Evolutionary conservation across 164 flowering plant genomes (phyloP).

Genomic region (Vitis vinifera): DNA sequence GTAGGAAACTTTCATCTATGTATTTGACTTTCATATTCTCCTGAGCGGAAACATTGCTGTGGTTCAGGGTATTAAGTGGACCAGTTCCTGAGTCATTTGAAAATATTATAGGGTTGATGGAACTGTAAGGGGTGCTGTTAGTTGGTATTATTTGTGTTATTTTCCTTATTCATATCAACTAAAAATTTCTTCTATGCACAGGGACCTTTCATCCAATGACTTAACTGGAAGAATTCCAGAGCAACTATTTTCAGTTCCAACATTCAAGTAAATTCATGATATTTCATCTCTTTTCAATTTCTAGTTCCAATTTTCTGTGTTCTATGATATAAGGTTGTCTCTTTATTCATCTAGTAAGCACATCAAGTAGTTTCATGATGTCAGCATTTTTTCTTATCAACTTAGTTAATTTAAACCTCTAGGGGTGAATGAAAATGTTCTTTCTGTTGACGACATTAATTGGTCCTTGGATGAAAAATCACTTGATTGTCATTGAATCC

Average conservation of each 20-base stretch:
- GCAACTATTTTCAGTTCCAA: conserved; percentile 48
- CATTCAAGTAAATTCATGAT: conserved; percentile 54
- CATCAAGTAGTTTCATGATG: background rate
- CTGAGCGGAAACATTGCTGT: background rate
- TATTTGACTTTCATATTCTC: background rate
- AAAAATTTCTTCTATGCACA: conserved; percentile 21
- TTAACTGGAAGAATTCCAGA: conserved; percentile 65
- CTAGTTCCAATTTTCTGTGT: too few species aligned
- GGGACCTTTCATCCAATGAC: conserved; percentile 79
- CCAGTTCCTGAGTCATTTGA: conserved; percentile 41
- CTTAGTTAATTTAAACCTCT: background rate
- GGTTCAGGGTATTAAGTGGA: conserved; percentile 45
- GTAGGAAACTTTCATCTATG: background rate
- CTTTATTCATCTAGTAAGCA: background rate
- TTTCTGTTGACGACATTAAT: background rate
- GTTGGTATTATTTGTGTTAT: background rate
- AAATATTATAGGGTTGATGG: conserved; percentile 33
- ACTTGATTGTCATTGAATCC: background rate
- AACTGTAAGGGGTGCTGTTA: conserved; percentile 28
- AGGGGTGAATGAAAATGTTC: background rate
- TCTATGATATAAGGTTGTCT: background rate
- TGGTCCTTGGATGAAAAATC: background rate
- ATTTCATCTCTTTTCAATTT: background rate
- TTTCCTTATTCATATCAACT: background rate
- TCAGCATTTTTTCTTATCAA: background rate